Evolutionary conservation across 805 yeast genomes (phyloP).

Genomic region (Yarrowia porcina): DNA sequence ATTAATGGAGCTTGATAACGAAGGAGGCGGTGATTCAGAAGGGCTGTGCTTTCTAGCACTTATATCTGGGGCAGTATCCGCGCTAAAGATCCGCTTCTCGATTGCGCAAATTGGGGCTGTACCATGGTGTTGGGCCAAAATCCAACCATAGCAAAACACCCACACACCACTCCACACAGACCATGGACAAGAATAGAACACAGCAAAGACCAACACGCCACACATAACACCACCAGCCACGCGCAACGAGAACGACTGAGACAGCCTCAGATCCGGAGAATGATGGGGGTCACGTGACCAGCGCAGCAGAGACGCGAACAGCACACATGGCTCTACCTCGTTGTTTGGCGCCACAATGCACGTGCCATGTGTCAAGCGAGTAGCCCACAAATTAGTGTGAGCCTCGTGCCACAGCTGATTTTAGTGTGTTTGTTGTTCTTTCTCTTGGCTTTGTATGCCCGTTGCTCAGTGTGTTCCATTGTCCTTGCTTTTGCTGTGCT

Average conservation of each 20-base stretch:
- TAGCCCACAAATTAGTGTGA: background rate
- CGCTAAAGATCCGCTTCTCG: background rate
- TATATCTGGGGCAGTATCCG: background rate
- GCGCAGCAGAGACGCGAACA: background rate
- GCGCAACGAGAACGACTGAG: background rate
- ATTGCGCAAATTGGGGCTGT: background rate
- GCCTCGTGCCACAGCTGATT: background rate
- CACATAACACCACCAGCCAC: background rate
- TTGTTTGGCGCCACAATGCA: too few species aligned
- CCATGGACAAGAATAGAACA: background rate
- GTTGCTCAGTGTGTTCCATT: background rate
- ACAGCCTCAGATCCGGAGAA: background rate
- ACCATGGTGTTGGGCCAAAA: background rate
- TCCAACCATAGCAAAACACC: background rate
- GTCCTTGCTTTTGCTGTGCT: background rate
- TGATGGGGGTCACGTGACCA: background rate
- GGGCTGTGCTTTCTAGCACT: background rate
- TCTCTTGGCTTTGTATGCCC: background rate
- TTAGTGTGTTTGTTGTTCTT: background rate
- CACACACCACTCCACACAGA: background rate
- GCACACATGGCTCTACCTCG: too few species aligned
- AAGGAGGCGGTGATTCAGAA: background rate
- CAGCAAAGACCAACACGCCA: conserved; percentile 1
- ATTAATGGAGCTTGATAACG: background rate
- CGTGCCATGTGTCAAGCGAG: background rate